Conservation (phyloP, 176 grass and related monocot genomes). For the Aegilops longissima region DNA sequence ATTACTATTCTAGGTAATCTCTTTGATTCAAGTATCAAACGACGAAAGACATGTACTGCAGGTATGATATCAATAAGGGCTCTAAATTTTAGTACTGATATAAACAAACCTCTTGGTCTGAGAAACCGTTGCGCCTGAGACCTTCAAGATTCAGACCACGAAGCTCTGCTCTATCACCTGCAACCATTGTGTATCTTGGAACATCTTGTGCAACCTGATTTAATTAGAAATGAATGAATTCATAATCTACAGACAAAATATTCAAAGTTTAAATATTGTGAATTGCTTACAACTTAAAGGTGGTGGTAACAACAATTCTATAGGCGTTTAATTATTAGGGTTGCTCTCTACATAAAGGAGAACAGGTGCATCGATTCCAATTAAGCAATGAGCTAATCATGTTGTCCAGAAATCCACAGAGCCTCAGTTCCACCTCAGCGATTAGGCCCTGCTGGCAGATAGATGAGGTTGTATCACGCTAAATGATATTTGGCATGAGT, state of each 20-base stretch:
- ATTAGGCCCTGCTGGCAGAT: neutral
- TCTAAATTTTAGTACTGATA: neutral
- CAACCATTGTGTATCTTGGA: conserved; percentile 87
- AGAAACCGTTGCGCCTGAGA: conserved; percentile 68
- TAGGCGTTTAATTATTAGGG: neutral
- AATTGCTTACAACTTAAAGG: neutral
- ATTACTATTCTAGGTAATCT: neutral
- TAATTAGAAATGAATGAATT: conserved; percentile 25
- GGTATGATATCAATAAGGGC: conserved; percentile 5
- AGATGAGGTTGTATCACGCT: neutral
- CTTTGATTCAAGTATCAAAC: neutral
- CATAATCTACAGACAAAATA: neutral
- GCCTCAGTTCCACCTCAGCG: neutral
- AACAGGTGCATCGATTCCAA: neutral
- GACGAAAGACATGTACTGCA: neutral
- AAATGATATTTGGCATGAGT: neutral
- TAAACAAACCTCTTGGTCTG: conserved; percentile 55
- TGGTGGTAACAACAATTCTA: neutral
- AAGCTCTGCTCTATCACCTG: conserved; percentile 82
- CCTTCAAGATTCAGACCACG: conserved; percentile 86
- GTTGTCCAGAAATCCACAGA: neutral
- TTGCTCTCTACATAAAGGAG: neutral
- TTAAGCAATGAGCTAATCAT: neutral
- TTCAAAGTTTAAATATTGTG: neutral
- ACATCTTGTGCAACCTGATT: conserved; percentile 85